Conservation (phyloP, 257 asterid species). For the Solanum ossicruentum region DNA sequence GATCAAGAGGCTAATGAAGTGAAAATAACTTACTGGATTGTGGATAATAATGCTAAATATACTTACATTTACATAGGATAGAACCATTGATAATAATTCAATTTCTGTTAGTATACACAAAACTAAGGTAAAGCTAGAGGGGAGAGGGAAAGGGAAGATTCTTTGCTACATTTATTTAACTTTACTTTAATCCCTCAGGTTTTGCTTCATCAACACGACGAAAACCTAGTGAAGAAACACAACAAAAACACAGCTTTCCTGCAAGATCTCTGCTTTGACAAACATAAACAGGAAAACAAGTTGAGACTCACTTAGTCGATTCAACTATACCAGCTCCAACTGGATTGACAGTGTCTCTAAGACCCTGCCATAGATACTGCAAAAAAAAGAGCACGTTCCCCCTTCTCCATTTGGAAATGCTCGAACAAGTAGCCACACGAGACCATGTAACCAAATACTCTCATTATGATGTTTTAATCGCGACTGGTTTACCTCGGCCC, state of each 20-base stretch:
- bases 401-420: background rate
- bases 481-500: constrained; percentile 84
- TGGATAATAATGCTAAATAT: background rate
- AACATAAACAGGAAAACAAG: background rate
- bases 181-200: background rate
- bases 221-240: background rate
- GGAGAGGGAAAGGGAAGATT: background rate
- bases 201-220: background rate
- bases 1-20: background rate
- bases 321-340: background rate
- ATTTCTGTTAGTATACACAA: background rate
- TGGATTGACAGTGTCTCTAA: background rate
- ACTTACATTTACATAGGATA: background rate
- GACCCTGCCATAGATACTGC: background rate
- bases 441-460: background rate
- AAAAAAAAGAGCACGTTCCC: background rate
- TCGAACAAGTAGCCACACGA: background rate
- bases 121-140: background rate
- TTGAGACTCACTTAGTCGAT: background rate
- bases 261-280: background rate
- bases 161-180: background rate
- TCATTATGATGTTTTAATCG: constrained; percentile 20
- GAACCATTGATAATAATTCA: background rate
- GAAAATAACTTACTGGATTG: background rate
- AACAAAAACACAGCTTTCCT: background rate